Percentiles rank a stretch among this genome's conserved stretches.
These are phyloP conservation scores for Candida labiduridarum DNA, from an alignment of 1,139 yeast species.

Conservation along the genomic window DNA sequence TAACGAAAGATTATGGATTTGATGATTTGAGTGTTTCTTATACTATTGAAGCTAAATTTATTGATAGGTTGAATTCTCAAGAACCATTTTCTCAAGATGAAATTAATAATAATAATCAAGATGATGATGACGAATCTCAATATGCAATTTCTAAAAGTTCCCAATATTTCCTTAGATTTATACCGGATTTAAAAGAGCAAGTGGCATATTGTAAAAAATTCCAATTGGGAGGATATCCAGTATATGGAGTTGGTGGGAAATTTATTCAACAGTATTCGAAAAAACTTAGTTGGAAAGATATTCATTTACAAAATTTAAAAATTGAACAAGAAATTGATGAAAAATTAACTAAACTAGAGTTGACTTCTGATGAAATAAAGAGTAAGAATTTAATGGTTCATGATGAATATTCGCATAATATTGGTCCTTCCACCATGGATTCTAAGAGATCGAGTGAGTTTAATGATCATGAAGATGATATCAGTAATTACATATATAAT, in stretches of 20 bases:
- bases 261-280: constrained; percentile 29
- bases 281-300: constrained; percentile 37
- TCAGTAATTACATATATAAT: background rate
- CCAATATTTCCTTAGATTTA: constrained; percentile 44
- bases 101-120: constrained; percentile 32
- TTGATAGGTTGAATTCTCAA: constrained; percentile 37
- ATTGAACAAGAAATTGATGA: constrained; percentile 44
- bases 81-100: constrained; percentile 37
- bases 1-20: constrained; percentile 44
- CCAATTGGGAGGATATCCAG: constrained; percentile 26
- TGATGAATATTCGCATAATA: constrained; percentile 14
- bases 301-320: constrained; percentile 28
- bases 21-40: constrained; percentile 46
- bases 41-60: constrained; percentile 46
- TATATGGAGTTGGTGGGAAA: constrained; percentile 40
- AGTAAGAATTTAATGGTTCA: constrained; percentile 30
- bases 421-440: background rate
- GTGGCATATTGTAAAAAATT: constrained; percentile 27
- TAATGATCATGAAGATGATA: no score
- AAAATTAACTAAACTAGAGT: constrained; percentile 28
- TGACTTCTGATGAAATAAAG: constrained; percentile 35
- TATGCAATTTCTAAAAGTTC: constrained; percentile 40
- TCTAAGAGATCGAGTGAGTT: no score
- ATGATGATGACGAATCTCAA: constrained; percentile 24
- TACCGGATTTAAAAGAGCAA: constrained; percentile 41